Conservation (phyloP, 345 rosid species). For the Moricandia arvensis region DNA sequence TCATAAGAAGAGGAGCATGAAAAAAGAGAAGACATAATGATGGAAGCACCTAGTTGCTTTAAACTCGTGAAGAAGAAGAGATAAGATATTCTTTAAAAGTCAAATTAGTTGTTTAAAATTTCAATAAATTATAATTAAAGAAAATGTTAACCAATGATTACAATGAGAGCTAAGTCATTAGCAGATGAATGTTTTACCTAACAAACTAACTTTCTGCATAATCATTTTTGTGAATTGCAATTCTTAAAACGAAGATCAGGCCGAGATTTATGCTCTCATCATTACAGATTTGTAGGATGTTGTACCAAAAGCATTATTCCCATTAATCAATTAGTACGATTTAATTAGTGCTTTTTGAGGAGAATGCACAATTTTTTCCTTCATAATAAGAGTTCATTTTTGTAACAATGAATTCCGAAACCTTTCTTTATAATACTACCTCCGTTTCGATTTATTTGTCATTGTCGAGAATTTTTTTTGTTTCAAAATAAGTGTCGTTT, state of each 20-base stretch:
- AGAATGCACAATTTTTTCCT: not conserved
- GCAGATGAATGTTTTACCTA: conserved; percentile 21
- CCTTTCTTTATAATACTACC: not conserved
- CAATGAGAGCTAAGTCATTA: conserved; percentile 29
- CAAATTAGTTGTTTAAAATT: conserved; percentile 6
- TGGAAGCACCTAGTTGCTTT: conserved; percentile 30
- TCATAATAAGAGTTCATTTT: not conserved
- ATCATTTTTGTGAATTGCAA: conserved; percentile 27
- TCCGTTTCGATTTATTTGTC: too few species aligned
- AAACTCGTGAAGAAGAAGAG: conserved; percentile 32
- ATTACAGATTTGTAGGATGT: conserved; percentile 9
- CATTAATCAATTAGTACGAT: not conserved
- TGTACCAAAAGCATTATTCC: conserved; percentile 15
- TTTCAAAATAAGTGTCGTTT: too few species aligned
- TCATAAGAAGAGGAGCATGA: conserved; percentile 14
- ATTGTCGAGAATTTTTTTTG: too few species aligned
- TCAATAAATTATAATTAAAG: not conserved
- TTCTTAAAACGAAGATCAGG: conserved; percentile 15
- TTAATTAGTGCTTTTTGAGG: not conserved
- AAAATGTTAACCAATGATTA: conserved; percentile 26
- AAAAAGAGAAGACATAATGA: conserved; percentile 28
- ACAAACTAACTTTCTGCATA: conserved; percentile 26
- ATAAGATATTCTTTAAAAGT: conserved; percentile 7
- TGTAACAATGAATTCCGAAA: not conserved
- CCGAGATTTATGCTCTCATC: conserved; percentile 31